Evolutionary conservation across 2,329 filamentous ascomycete species (phyloP).

Genomic region (Xylariomycetidae sp.): DNA sequence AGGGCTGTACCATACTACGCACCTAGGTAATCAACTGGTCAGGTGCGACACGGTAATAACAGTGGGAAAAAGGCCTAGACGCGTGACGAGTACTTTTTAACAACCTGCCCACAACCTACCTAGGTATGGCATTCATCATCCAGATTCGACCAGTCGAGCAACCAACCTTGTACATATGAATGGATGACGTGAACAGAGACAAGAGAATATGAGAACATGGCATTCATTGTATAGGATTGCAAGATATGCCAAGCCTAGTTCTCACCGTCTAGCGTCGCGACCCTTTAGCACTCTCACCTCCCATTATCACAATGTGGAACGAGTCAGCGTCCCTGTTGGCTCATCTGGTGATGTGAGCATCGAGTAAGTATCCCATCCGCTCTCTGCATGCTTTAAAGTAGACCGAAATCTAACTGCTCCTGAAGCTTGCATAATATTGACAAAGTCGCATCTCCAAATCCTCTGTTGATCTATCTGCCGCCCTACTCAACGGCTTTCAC

Average conservation of each 20-base stretch:
- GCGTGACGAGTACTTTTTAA: too few relatives aligned
- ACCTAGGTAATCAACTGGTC: too few relatives aligned
- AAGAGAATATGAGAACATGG: slow-evolving; percentile 12
- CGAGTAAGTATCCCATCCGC: slow-evolving; percentile 36
- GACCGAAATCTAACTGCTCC: slow-evolving; percentile 14
- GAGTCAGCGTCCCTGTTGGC: slow-evolving; percentile 42
- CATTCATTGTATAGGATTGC: slow-evolving; percentile 6
- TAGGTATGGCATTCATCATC: too few relatives aligned
- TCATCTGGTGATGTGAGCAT: slow-evolving; percentile 46
- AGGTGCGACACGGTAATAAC: too few relatives aligned
- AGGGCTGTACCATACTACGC: too few relatives aligned
- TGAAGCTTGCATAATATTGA: slow-evolving; percentile 42
- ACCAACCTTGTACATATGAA: too few relatives aligned
- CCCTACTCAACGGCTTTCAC: slow-evolving; percentile 33
- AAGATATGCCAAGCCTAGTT: slow-evolving; percentile 5
- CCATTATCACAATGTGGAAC: slow-evolving; percentile 27
- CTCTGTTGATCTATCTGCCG: slow-evolving; percentile 54
- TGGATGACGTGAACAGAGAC: slow-evolving; percentile 2
- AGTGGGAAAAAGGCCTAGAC: too few relatives aligned
- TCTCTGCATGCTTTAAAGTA: not conserved
- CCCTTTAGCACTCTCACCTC: slow-evolving; percentile 15
- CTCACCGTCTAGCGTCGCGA: slow-evolving; percentile 9
- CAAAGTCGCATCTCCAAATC: slow-evolving; percentile 30
- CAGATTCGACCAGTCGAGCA: too few relatives aligned
- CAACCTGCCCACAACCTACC: too few relatives aligned